Evolutionary conservation across 2,329 filamentous ascomycete species (phyloP).

Genomic region (Botryosphaeria dothidea): DNA sequence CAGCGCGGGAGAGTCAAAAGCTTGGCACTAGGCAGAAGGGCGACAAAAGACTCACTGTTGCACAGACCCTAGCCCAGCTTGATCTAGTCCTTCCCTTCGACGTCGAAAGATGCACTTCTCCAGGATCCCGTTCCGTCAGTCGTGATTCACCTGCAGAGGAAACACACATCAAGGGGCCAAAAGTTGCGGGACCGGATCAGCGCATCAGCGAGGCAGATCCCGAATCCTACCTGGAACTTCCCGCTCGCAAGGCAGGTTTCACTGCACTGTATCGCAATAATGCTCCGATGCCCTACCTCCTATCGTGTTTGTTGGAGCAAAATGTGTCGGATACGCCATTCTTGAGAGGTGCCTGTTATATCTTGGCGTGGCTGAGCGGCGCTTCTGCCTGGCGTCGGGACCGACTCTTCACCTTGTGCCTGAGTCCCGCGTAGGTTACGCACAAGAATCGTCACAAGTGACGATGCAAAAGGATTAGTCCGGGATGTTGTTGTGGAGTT

Average conservation of each 20-base stretch:
- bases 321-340: background rate
- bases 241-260: background rate
- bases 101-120: too few species aligned
- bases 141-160: too few species aligned
- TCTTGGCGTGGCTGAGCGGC: background rate
- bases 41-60: background rate
- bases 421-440: too few species aligned
- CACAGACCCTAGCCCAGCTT: background rate
- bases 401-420: background rate
- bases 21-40: constrained; percentile 8
- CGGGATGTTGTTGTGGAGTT: too few species aligned
- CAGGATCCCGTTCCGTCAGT: too few species aligned
- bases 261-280: background rate
- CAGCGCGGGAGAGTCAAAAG: background rate
- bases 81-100: background rate
- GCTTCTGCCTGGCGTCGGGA: background rate
- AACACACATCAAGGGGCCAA: background rate
- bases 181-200: background rate
- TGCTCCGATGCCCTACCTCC: background rate
- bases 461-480: too few species aligned
- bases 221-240: background rate
- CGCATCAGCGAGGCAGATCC: background rate
- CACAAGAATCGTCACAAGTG: too few species aligned
- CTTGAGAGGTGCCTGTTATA: background rate
- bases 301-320: background rate